Conservation (phyloP, 192 early-diverging fungal genomes). For the Coemansia sp. region DNA sequence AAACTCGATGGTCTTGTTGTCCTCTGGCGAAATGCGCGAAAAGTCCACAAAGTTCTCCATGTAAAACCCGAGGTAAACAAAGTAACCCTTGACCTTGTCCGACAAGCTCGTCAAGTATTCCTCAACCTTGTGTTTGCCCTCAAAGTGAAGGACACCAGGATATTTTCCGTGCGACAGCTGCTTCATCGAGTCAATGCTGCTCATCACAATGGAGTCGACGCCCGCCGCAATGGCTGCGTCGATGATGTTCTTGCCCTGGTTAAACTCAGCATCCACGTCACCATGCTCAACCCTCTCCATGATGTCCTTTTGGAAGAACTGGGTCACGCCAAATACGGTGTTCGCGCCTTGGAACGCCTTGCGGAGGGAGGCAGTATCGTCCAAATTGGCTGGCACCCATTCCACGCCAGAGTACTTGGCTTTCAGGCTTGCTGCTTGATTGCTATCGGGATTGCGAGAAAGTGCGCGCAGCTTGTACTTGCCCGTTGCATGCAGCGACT, state of each 20-base stretch:
- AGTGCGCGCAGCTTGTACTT: slow-evolving; percentile 40
- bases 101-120: slow-evolving; percentile 39
- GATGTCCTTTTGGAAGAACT: slow-evolving; percentile 29
- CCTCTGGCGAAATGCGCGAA: slow-evolving; percentile 36
- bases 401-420: slow-evolving; percentile 36
- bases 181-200: slow-evolving; percentile 34
- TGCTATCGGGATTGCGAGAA: slow-evolving; percentile 26
- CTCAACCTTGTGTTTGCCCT: slow-evolving; percentile 40
- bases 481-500: slow-evolving; percentile 26
- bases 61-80: slow-evolving; percentile 34
- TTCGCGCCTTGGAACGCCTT: slow-evolving; percentile 30
- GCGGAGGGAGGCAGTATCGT: slow-evolving; percentile 25
- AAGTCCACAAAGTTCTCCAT: slow-evolving; percentile 43
- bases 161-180: slow-evolving; percentile 34
- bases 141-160: slow-evolving; percentile 31
- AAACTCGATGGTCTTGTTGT: slow-evolving; percentile 42
- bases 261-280: slow-evolving; percentile 31
- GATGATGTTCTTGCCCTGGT: slow-evolving; percentile 42
- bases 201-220: slow-evolving; percentile 31
- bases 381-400: slow-evolving; percentile 27
- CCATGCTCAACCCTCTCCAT: slow-evolving; percentile 11
- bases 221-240: slow-evolving; percentile 39
- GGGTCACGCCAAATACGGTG: slow-evolving; percentile 41
- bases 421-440: slow-evolving; percentile 14
- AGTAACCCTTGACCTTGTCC: slow-evolving; percentile 23